Conservation (phyloP, 345 rosid species). For the Brassica cretica region DNA sequence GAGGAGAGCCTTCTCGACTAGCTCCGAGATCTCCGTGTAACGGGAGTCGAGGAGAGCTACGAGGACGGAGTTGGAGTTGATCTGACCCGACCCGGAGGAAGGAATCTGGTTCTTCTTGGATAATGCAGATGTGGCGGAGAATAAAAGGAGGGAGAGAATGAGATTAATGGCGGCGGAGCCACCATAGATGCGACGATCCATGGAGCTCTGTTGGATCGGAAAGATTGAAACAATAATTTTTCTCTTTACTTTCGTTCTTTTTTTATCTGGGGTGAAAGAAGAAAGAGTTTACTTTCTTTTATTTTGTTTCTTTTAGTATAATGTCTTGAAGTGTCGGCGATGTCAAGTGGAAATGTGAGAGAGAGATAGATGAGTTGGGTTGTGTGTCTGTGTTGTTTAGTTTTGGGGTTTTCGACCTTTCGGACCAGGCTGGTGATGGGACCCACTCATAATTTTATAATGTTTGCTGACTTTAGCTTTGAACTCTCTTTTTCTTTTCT, state of each 20-base stretch:
- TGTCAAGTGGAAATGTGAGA: constrained; percentile 28
- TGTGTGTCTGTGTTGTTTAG: constrained; percentile 33
- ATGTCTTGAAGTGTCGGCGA: constrained; percentile 39
- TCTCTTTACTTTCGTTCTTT: neutral
- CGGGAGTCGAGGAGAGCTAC: constrained; percentile 83
- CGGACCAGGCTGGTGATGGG: constrained; percentile 40
- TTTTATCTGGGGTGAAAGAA: constrained; percentile 18
- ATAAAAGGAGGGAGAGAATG: constrained; percentile 7
- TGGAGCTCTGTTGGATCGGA: constrained; percentile 37
- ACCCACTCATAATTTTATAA: constrained; percentile 22
- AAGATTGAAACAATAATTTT: constrained; percentile 12
- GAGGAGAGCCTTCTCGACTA: constrained; percentile 71
- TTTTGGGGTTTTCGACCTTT: constrained; percentile 23
- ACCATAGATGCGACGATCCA: constrained; percentile 40
- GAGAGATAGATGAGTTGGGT: constrained; percentile 32
- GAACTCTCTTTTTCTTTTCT: neutral
- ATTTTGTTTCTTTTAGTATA: neutral
- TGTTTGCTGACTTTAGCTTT: constrained; percentile 18
- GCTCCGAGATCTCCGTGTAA: constrained; percentile 73
- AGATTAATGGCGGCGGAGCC: constrained; percentile 23
- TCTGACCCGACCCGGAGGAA: constrained; percentile 45
- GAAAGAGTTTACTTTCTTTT: constrained; percentile 30
- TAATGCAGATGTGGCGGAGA: constrained; percentile 16
- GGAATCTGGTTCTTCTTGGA: constrained; percentile 29
- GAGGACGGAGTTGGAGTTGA: constrained; percentile 76